phyloP scores from a whole-genome alignment of 2,329 filamentous ascomycete genomes.

The Talaromyces sp. region DNA sequence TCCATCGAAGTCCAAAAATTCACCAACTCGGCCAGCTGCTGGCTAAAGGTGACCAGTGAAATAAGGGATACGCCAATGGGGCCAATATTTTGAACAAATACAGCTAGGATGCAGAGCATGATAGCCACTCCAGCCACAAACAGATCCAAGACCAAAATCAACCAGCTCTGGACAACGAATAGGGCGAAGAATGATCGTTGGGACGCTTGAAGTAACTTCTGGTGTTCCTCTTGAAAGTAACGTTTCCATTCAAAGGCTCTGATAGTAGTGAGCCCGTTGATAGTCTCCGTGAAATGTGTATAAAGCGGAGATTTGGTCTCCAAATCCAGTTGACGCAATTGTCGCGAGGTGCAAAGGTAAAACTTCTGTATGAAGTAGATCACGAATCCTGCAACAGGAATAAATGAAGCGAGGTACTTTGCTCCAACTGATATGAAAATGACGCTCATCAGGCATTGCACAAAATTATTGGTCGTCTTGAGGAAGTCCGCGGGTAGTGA shows the following conservation, averaged over 20 bases:
- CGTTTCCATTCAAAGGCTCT: constrained; percentile 55
- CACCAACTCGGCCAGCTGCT: constrained; percentile 50
- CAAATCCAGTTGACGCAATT: constrained; percentile 59
- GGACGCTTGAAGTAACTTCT: constrained; percentile 50
- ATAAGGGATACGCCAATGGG: constrained; percentile 53
- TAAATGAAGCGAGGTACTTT: constrained; percentile 49
- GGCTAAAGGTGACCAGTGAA: constrained; percentile 53
- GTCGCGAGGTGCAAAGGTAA: constrained; percentile 59
- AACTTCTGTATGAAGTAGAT: constrained; percentile 54
- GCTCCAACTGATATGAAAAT: constrained; percentile 2
- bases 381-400: constrained; percentile 48
- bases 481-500: constrained; percentile 26
- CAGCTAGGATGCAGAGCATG: constrained; percentile 23
- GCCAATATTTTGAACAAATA: constrained; percentile 48
- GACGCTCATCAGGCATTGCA: constrained; percentile 2
- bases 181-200: constrained; percentile 58
- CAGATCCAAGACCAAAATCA: constrained; percentile 51
- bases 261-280: constrained; percentile 55
- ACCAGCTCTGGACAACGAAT: constrained; percentile 57
- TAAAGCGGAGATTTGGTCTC: constrained; percentile 60
- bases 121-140: constrained; percentile 48
- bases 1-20: constrained; percentile 57
- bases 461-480: background rate
- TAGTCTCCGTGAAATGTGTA: constrained; percentile 55
- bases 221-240: constrained; percentile 44